Evolutionary conservation across 2,329 filamentous ascomycete species (phyloP).

Genomic region (Didymella pomorum): DNA sequence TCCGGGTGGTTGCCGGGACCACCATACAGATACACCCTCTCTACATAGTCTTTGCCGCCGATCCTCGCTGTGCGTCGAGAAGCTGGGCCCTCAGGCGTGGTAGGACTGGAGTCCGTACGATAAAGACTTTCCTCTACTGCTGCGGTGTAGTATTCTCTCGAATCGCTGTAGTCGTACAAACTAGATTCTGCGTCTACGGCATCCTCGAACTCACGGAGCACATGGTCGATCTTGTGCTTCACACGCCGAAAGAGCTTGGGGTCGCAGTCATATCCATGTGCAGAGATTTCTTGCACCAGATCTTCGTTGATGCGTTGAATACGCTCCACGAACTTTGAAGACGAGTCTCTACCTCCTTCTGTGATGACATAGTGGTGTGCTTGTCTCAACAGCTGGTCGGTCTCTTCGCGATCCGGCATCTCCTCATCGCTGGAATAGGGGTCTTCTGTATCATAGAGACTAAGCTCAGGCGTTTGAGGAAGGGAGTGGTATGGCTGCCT

Average conservation of each 20-base stretch:
- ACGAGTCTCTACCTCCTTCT: constrained; percentile 34
- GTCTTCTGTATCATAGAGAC: constrained; percentile 17
- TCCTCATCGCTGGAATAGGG: constrained; percentile 17
- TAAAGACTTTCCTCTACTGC: constrained; percentile 1
- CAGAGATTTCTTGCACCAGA: constrained; percentile 32
- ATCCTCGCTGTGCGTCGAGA: neutral
- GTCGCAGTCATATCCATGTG: constrained; percentile 28
- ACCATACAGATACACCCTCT: constrained; percentile 37
- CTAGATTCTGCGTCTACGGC: constrained; percentile 17
- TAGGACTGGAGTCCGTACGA: neutral
- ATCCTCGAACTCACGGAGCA: constrained; percentile 26
- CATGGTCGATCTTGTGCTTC: constrained; percentile 31
- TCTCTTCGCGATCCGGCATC: constrained; percentile 20
- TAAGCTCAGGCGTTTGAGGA: constrained; percentile 11
- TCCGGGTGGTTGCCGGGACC: constrained; percentile 35
- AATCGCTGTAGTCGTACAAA: constrained; percentile 16
- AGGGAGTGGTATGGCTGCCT: neutral
- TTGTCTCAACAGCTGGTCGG: constrained; percentile 36
- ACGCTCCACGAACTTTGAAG: constrained; percentile 28
- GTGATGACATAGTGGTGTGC: constrained; percentile 39
- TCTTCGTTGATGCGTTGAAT: constrained; percentile 37
- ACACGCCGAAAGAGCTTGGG: constrained; percentile 31
- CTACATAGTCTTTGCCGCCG: neutral
- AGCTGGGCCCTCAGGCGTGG: neutral
- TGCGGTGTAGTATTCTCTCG: constrained; percentile 15